These are phyloP conservation scores for Amauroascus verrucosus DNA, from an alignment of 2,329 filamentous ascomycete genomes.

Conservation along the genomic window DNA sequence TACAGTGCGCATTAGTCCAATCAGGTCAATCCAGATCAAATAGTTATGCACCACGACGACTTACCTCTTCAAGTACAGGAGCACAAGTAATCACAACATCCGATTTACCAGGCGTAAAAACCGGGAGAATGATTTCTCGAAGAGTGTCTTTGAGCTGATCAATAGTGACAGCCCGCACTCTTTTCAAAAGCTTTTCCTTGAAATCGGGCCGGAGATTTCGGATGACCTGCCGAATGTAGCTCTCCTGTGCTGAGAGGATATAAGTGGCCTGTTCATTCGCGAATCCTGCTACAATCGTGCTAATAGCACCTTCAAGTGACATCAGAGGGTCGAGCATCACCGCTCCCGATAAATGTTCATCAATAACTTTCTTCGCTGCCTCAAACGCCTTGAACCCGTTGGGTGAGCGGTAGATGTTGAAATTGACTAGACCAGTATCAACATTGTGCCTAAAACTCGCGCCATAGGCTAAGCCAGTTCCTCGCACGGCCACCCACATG, in stretches of 20 bases:
- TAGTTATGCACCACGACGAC: conserved; percentile 25
- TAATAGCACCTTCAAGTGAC: conserved; percentile 73
- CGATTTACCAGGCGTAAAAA: conserved; percentile 69
- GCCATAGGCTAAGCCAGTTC: conserved; percentile 87
- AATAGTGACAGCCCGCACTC: conserved; percentile 63
- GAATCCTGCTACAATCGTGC: conserved; percentile 72
- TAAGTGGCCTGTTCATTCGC: conserved; percentile 85
- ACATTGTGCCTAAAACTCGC: conserved; percentile 66
- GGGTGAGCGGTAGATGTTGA: conserved; percentile 81
- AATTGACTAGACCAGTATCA: conserved; percentile 70
- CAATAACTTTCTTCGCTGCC: conserved; percentile 64
- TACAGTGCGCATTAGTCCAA: conserved; percentile 32
- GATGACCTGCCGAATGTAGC: conserved; percentile 73
- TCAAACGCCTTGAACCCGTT: conserved; percentile 78
- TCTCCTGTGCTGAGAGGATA: conserved; percentile 67
- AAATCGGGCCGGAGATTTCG: conserved; percentile 66
- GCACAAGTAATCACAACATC: conserved; percentile 86
- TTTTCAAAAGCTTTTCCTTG: conserved; percentile 63
- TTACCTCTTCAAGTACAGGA: conserved; percentile 71
- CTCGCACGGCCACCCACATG: conserved; percentile 85
- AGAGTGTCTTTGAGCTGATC: conserved; percentile 69
- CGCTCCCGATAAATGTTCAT: conserved; percentile 61
- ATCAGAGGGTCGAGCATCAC: conserved; percentile 66
- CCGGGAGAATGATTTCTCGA: conserved; percentile 61
- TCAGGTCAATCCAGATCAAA: not conserved